These are phyloP conservation scores for Quercus ilex DNA, from an alignment of 306 rosid species.

Conservation along the genomic window DNA sequence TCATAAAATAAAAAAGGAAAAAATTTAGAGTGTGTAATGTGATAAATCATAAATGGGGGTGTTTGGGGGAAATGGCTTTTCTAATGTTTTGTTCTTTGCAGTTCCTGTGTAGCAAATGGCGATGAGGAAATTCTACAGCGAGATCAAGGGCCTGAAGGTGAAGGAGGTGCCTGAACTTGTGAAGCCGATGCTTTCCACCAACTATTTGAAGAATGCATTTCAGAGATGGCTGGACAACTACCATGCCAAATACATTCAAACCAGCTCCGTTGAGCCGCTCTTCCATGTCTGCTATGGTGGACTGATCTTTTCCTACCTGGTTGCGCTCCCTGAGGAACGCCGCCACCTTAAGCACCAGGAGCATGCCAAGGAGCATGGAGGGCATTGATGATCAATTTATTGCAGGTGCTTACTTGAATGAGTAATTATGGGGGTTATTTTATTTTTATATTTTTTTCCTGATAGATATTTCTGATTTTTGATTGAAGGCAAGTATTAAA, in stretches of 20 bases:
- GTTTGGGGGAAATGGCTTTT: neutral
- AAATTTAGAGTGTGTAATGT: neutral
- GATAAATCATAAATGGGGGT: neutral
- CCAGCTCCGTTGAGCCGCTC: constrained; percentile 60
- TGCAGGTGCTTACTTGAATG: constrained; percentile 9
- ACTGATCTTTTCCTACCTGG: constrained; percentile 72
- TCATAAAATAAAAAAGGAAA: neutral
- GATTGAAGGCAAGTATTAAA: neutral
- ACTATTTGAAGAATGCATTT: constrained; percentile 40
- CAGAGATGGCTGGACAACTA: constrained; percentile 63
- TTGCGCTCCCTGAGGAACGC: constrained; percentile 80
- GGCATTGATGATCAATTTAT: constrained; percentile 36
- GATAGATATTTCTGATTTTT: neutral
- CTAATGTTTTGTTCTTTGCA: neutral
- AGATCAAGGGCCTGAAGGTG: constrained; percentile 68
- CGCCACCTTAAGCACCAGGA: constrained; percentile 73
- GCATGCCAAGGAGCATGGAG: constrained; percentile 62
- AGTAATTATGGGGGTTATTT: neutral
- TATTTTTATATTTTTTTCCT: too few relatives aligned
- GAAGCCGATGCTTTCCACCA: constrained; percentile 63
- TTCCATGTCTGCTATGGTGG: constrained; percentile 77
- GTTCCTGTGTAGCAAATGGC: constrained; percentile 45
- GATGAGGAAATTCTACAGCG: constrained; percentile 57
- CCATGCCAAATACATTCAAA: constrained; percentile 71
- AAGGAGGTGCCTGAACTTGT: constrained; percentile 54